Percentiles rank a stretch among this genome's conserved stretches.
phyloP scores from a whole-genome alignment of 129 eudicot species.

The Arctium minus region DNA sequence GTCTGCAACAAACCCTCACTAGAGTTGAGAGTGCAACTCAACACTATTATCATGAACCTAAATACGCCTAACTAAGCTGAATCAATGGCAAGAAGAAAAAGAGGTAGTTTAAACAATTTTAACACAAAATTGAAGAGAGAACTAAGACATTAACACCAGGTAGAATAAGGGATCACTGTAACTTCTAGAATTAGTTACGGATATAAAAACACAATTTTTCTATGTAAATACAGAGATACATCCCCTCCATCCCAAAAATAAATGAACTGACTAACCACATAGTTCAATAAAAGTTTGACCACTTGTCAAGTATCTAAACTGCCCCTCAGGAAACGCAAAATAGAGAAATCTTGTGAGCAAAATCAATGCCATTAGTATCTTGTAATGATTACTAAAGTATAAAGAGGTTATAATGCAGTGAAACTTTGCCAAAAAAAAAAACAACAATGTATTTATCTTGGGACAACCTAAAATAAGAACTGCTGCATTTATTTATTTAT shows the following conservation, averaged over 20 bases:
- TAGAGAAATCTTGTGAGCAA: background rate
- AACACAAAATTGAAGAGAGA: constrained; percentile 12
- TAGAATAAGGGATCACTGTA: background rate
- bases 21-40: constrained; percentile 14
- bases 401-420: too few species aligned
- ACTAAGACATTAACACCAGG: background rate
- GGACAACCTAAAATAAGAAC: too few species aligned
- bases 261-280: background rate
- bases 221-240: background rate
- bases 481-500: too few species aligned
- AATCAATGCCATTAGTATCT: background rate
- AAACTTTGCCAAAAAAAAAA: too few species aligned
- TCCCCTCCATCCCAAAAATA: background rate
- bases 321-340: background rate
- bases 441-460: too few species aligned
- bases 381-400: too few species aligned
- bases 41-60: background rate
- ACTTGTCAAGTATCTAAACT: background rate
- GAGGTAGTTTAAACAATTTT: background rate
- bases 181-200: background rate
- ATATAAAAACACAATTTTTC: background rate
- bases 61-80: background rate
- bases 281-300: background rate
- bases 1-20: constrained; percentile 43
- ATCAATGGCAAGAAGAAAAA: background rate